Percentiles rank a stretch among this genome's conserved stretches.
phyloP scores from a whole-genome alignment of 2,329 filamentous ascomycete species.

The Bipolaris bicolor region DNA sequence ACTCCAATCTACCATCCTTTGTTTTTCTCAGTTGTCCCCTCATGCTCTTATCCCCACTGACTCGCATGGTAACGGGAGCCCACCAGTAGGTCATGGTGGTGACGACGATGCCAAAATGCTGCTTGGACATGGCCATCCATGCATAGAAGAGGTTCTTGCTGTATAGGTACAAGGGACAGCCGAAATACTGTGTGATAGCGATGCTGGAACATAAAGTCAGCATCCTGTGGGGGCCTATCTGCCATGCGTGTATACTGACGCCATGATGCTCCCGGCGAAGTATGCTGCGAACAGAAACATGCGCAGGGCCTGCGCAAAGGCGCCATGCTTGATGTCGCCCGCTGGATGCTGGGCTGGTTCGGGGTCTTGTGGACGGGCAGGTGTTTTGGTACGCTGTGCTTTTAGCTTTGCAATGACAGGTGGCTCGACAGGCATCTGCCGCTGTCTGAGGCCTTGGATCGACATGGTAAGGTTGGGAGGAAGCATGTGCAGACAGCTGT shows the following conservation, averaged over 20 bases:
- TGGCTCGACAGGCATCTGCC: constrained; percentile 38
- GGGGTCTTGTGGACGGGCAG: constrained; percentile 4
- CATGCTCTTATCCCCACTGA: constrained; percentile 82
- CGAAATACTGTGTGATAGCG: constrained; percentile 72
- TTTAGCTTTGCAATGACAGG: constrained; percentile 23
- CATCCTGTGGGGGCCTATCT: constrained; percentile 20
- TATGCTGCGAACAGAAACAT: constrained; percentile 54
- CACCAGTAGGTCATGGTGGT: constrained; percentile 85
- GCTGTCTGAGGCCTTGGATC: constrained; percentile 39
- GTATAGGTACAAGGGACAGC: constrained; percentile 73
- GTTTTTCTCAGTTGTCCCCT: constrained; percentile 73
- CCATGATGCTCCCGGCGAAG: constrained; percentile 53
- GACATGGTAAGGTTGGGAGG: constrained; percentile 31
- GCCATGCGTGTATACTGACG: constrained; percentile 36
- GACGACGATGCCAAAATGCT: constrained; percentile 76
- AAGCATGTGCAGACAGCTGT: constrained; percentile 5
- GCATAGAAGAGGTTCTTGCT: constrained; percentile 79
- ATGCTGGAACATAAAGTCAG: constrained; percentile 48
- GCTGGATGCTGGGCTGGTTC: constrained; percentile 37
- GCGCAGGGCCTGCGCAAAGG: constrained; percentile 51
- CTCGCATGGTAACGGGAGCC: constrained; percentile 77
- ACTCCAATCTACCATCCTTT: constrained; percentile 72
- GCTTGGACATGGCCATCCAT: constrained; percentile 87
- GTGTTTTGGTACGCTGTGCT: constrained; percentile 20
- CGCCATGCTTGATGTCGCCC: constrained; percentile 52